phyloP scores from a whole-genome alignment of 306 rosid species.

The Myrica gale region DNA sequence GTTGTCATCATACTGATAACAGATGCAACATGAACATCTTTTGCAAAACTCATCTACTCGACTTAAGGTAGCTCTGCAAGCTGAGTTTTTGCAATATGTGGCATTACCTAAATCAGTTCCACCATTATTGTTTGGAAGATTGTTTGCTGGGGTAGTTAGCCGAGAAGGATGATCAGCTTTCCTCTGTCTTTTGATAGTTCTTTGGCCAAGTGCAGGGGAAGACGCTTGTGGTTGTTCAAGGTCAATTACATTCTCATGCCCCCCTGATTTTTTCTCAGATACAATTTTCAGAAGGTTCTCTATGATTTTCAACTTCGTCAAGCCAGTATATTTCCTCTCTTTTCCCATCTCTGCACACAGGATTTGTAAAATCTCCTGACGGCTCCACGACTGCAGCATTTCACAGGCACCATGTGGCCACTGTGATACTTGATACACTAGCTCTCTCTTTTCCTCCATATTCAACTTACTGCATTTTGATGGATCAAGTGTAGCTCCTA shows the following conservation, averaged over 20 bases:
- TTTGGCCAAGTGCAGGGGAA: slow-evolving; percentile 58
- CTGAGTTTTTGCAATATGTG: slow-evolving; percentile 77
- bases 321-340: slow-evolving; percentile 96
- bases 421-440: slow-evolving; percentile 79
- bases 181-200: slow-evolving; percentile 79
- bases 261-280: slow-evolving; percentile 75
- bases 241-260: slow-evolving; percentile 40
- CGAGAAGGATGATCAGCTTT: slow-evolving; percentile 79
- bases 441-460: slow-evolving; percentile 81
- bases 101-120: slow-evolving; percentile 33
- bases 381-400: slow-evolving; percentile 90
- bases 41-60: slow-evolving; percentile 69
- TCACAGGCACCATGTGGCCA: slow-evolving; percentile 78
- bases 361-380: slow-evolving; percentile 90
- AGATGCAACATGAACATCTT: slow-evolving; percentile 93
- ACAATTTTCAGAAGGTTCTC: slow-evolving; percentile 87
- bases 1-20: slow-evolving; percentile 84
- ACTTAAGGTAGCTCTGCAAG: slow-evolving; percentile 78
- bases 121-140: slow-evolving; percentile 40
- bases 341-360: slow-evolving; percentile 98
- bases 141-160: slow-evolving; percentile 46
- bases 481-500: slow-evolving; percentile 58
- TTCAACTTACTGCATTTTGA: slow-evolving; percentile 63
- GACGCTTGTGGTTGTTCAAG: slow-evolving; percentile 53
- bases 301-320: slow-evolving; percentile 88